phyloP scores from a whole-genome alignment of 2,329 filamentous ascomycete genomes.

The Triangularia setosa region DNA sequence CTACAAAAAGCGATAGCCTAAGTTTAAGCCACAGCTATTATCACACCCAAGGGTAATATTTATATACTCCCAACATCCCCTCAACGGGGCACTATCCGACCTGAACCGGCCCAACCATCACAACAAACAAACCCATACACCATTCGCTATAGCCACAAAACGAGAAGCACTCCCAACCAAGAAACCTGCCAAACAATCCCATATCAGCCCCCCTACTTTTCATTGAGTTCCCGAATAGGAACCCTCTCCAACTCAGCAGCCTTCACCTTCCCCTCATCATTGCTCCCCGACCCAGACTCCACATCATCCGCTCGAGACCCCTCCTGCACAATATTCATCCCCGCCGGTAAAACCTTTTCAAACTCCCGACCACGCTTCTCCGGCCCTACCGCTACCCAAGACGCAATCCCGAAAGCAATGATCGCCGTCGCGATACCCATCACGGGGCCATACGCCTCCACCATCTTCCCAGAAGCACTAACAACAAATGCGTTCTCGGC shows the following conservation, averaged over 20 bases:
- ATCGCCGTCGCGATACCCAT: slow-evolving; percentile 77
- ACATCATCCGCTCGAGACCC: slow-evolving; percentile 13
- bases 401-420: slow-evolving; percentile 64
- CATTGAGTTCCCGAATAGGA: background rate
- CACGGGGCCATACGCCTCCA: slow-evolving; percentile 67
- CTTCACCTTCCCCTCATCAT: slow-evolving; percentile 8
- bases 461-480: slow-evolving; percentile 49
- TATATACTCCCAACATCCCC: too few relatives aligned
- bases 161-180: background rate
- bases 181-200: background rate
- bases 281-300: slow-evolving; percentile 9
- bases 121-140: background rate
- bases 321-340: slow-evolving; percentile 31
- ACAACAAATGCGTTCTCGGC: slow-evolving; percentile 59
- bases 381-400: slow-evolving; percentile 66
- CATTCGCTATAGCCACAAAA: background rate
- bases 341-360: slow-evolving; percentile 54
- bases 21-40: too few relatives aligned
- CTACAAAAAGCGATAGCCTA: too few relatives aligned
- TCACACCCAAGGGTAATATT: too few relatives aligned
- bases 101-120: background rate
- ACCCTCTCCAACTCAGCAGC: background rate
- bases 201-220: background rate
- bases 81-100: background rate
- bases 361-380: slow-evolving; percentile 71